Evolutionary conservation across 352 stramenopile species (phyloP).

Genomic region (Globisporangium takayamanum): DNA sequence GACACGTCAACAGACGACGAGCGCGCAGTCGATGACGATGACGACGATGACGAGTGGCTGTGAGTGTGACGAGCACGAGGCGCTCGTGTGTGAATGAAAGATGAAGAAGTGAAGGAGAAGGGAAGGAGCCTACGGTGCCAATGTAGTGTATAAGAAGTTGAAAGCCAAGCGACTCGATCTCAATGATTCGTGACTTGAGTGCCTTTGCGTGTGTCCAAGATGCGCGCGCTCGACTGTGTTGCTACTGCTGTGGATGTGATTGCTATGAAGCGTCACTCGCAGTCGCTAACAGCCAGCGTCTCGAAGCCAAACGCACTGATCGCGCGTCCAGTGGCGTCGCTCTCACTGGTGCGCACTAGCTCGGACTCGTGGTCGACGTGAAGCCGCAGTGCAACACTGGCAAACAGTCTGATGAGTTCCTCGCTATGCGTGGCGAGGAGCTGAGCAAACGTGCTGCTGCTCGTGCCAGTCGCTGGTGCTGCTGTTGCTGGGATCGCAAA

Average conservation of each 20-base stretch:
- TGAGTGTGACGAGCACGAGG: too few species aligned
- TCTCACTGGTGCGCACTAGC: background rate
- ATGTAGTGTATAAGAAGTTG: background rate
- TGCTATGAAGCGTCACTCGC: background rate
- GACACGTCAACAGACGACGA: slow-evolving; percentile 10
- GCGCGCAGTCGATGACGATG: slow-evolving; percentile 1
- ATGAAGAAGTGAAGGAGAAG: background rate
- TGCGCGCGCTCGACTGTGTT: too few species aligned
- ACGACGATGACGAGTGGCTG: slow-evolving; percentile 9
- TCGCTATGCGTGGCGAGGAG: background rate
- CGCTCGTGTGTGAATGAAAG: slow-evolving; percentile 4
- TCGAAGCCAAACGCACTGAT: too few species aligned
- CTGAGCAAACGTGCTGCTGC: background rate
- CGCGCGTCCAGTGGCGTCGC: too few species aligned
- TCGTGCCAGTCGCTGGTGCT: background rate
- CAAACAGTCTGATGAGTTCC: background rate
- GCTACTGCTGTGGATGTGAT: background rate
- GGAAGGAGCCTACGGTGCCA: too few species aligned
- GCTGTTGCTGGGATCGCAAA: background rate
- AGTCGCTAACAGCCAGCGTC: background rate
- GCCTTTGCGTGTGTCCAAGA: too few species aligned
- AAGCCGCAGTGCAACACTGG: slow-evolving; percentile 2
- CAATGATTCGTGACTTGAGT: too few species aligned
- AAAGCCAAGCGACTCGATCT: too few species aligned
- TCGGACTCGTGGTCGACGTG: slow-evolving; percentile 6